Base-by-base conservation (phyloP, 768 basidiomycete species). In the Russula sp. region DNA sequence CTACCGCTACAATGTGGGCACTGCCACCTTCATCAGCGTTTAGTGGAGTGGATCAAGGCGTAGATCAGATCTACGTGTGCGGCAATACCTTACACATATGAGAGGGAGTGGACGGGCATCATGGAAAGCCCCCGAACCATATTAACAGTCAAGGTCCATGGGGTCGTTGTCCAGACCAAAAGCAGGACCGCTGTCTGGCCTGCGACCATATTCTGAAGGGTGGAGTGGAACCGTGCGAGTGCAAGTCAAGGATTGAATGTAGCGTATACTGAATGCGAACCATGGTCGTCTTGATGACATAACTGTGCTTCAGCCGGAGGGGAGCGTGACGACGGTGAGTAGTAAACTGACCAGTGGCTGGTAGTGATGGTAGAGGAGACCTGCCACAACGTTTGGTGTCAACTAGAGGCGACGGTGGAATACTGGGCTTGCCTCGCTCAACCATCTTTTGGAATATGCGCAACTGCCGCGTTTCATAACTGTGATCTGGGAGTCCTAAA, bases 291-390 rank as follows among this genome's bases (percentile, higher is more conserved):
- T 64, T 84, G 86, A 75, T 98, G 98, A 29, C 84, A 81, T 34
- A 99, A 78, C 71, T 99, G 96, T 5, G 95, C 93, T 75, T 99
- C 96, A 0, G 96, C 96, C 14, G 98, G 75, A 0, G 96, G 96
- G 7, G 96, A 95, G 45, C 82, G 84, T 1, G 95, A 97, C 0
- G 94, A 96, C 3, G 96, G 96, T 0, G 96, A 98, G 72, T 92
- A 98, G 71, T 97, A 85, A 6, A 95, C 92, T 0, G 96, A 96
- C 34, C 93, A n/a, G n/a, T n/a, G n/a, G n/a, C n/a, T n/a, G 85
- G 67, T 91, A 86, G 63, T 90, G 85, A 58, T 92, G 81, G 67
- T 88, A 90, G 61, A 98, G 89, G 25, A 93, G 79, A 46, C 87
- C 92, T 65, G 36, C 18, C 88, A 63, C 1, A 42, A n/a, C 5